Evolutionary conservation across 169 alveolate genomes (phyloP).

Genomic region (Plasmodium inui): DNA sequence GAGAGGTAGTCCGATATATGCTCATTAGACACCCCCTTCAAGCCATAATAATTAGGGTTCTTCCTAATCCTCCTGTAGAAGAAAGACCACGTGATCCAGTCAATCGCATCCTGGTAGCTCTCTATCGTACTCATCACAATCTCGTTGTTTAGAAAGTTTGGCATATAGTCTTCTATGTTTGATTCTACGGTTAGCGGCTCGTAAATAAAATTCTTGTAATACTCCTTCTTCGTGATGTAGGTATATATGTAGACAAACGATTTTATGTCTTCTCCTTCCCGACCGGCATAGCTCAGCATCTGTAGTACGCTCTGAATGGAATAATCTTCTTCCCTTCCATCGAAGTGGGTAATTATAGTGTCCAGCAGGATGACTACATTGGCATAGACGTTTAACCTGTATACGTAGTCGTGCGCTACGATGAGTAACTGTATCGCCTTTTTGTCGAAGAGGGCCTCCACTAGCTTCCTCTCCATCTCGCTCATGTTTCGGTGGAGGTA

Average conservation of each 20-base stretch:
- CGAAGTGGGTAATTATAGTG: constrained; percentile 83
- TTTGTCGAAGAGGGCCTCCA: constrained; percentile 85
- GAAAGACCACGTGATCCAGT: constrained; percentile 99
- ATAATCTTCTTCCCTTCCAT: constrained; percentile 94
- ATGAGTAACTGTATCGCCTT: constrained; percentile 91
- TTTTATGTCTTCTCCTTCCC: constrained; percentile 80
- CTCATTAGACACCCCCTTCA: constrained; percentile 93
- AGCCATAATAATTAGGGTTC: constrained; percentile 99
- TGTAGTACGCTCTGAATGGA: constrained; percentile 95
- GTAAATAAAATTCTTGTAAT: constrained; percentile 95
- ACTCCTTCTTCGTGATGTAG: constrained; percentile 95
- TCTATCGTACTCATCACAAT: constrained; percentile 96
- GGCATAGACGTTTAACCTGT: constrained; percentile 91
- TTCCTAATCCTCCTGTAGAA: constrained; percentile 97
- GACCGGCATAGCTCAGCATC: constrained; percentile 92
- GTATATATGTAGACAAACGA: constrained; percentile 78
- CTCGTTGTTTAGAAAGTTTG: constrained; percentile 97
- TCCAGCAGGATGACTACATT: constrained; percentile 88
- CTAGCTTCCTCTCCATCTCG: constrained; percentile 87
- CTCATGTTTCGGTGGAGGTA: constrained; percentile 86
- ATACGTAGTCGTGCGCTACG: constrained; percentile 91
- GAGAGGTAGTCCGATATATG: constrained; percentile 96
- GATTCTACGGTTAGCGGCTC: constrained; percentile 99
- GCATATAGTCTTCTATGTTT: constrained; percentile 93
- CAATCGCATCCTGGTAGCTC: constrained; percentile 97